phyloP scores from a whole-genome alignment of 495 filamentous ascomycete species.

The Penicillium coffeae region DNA sequence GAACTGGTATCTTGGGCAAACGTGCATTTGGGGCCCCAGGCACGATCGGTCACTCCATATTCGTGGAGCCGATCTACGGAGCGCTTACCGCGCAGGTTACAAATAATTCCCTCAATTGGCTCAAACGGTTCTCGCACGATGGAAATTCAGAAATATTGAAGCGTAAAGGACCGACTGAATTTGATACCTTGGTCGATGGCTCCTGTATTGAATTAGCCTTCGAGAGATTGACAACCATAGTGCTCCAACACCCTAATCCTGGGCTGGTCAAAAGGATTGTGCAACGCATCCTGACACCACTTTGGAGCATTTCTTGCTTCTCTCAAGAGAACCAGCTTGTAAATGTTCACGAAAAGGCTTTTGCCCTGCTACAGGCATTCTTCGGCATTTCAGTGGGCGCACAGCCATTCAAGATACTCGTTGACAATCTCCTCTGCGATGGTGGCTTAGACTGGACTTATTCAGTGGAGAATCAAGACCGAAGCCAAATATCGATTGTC shows the following conservation, averaged over 20 bases:
- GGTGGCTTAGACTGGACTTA: conserved; percentile 50
- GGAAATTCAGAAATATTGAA: conserved; percentile 1
- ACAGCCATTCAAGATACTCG: conserved; percentile 41
- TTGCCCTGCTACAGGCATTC: conserved; percentile 42
- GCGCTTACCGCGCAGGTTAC: conserved; percentile 53
- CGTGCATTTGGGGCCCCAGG: conserved; percentile 64
- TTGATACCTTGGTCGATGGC: conserved; percentile 20
- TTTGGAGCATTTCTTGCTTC: conserved; percentile 67
- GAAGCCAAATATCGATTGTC: conserved; percentile 34
- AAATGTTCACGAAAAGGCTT: conserved; percentile 27
- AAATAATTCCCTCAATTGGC: conserved; percentile 21
- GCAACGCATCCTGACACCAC: conserved; percentile 56
- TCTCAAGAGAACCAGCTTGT: conserved; percentile 30
- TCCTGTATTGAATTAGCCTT: conserved; percentile 40
- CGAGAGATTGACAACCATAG: conserved; percentile 52
- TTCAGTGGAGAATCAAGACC: conserved; percentile 20
- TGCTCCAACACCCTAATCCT: conserved; percentile 67
- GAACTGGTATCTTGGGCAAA: conserved; percentile 66
- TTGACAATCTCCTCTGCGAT: conserved; percentile 51
- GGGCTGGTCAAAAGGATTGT: conserved; percentile 68
- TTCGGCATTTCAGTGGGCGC: conserved; percentile 45
- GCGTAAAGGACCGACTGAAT: background rate
- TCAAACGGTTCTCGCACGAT: conserved; percentile 12
- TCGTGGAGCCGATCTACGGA: conserved; percentile 62
- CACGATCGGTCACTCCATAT: conserved; percentile 63